Conservation (phyloP, 2,329 filamentous ascomycete species). For the Ceratocystis smalleyi region DNA sequence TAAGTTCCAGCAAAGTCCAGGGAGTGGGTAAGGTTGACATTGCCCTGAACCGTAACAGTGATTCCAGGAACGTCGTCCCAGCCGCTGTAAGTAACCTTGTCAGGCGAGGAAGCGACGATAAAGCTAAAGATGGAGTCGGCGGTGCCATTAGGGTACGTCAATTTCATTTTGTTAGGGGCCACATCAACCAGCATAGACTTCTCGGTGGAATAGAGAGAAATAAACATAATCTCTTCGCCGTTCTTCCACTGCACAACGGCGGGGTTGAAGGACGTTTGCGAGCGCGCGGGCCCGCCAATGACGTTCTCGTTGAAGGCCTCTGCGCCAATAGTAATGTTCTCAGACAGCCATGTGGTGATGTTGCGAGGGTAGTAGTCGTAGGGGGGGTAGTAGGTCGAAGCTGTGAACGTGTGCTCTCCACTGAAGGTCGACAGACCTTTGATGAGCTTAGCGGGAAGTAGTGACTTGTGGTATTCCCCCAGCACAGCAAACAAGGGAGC, state of each 20-base stretch:
- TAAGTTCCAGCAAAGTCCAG: slow-evolving; percentile 30
- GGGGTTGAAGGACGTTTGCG: slow-evolving; percentile 40
- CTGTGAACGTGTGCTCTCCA: slow-evolving; percentile 37
- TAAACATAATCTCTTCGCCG: slow-evolving; percentile 24
- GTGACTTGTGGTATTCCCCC: slow-evolving; percentile 32
- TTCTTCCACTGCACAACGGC: slow-evolving; percentile 44
- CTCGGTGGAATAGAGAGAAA: slow-evolving; percentile 28
- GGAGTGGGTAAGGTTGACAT: slow-evolving; percentile 26
- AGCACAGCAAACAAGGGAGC: slow-evolving; percentile 41
- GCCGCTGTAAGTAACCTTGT: slow-evolving; percentile 28
- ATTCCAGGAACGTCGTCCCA: slow-evolving; percentile 37
- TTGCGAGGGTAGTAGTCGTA: slow-evolving; percentile 42
- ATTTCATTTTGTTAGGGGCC: slow-evolving; percentile 28
- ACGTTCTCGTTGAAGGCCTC: slow-evolving; percentile 41
- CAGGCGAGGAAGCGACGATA: slow-evolving; percentile 32
- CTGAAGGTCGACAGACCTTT: slow-evolving; percentile 31
- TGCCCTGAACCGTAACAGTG: slow-evolving; percentile 30
- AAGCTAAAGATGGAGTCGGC: slow-evolving; percentile 35
- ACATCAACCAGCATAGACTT: slow-evolving; percentile 28
- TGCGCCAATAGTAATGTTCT: slow-evolving; percentile 43
- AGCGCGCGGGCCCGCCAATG: slow-evolving; percentile 38
- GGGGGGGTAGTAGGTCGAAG: slow-evolving; percentile 41
- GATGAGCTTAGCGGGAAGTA: slow-evolving; percentile 30
- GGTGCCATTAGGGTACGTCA: slow-evolving; percentile 40
- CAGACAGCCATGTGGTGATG: slow-evolving; percentile 42